phyloP scores from a whole-genome alignment of 2,329 filamentous ascomycete species.

The Aureobasidium sp. region DNA sequence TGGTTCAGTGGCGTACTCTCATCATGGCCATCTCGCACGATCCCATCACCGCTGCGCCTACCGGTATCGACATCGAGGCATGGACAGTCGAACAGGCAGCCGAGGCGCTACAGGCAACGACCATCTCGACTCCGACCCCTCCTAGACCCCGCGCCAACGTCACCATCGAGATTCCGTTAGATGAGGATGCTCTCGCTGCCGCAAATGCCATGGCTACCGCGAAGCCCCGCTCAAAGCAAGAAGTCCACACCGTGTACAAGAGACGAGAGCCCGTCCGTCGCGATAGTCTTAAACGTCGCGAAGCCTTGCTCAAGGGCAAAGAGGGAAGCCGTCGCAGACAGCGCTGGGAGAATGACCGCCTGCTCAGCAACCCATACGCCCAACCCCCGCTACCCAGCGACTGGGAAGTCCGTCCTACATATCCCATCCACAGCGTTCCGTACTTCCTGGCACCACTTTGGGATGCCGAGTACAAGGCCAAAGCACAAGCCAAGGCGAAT shows the following conservation, averaged over 20 bases:
- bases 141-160: conserved; percentile 45
- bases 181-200: conserved; percentile 39
- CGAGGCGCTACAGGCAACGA: conserved; percentile 35
- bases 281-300: conserved; percentile 60
- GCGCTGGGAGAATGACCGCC: conserved; percentile 91
- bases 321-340: conserved; percentile 81
- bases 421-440: conserved; percentile 69
- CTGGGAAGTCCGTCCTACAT: conserved; percentile 75
- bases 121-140: conserved; percentile 31
- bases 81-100: conserved; percentile 43
- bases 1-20: not conserved
- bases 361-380: conserved; percentile 78
- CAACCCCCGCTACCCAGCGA: conserved; percentile 76
- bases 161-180: conserved; percentile 68
- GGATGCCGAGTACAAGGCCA: conserved; percentile 53
- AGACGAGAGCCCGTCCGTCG: conserved; percentile 51
- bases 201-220: conserved; percentile 18
- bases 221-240: conserved; percentile 21
- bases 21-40: conserved; percentile 14
- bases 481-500: conserved; percentile 27
- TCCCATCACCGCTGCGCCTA: not conserved
- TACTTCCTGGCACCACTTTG: conserved; percentile 85
- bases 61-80: conserved; percentile 32
- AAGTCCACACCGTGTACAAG: conserved; percentile 42
- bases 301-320: conserved; percentile 77